Conservation (phyloP, 371 early-diverging fungal species). For the Syncephalis fuscata region DNA sequence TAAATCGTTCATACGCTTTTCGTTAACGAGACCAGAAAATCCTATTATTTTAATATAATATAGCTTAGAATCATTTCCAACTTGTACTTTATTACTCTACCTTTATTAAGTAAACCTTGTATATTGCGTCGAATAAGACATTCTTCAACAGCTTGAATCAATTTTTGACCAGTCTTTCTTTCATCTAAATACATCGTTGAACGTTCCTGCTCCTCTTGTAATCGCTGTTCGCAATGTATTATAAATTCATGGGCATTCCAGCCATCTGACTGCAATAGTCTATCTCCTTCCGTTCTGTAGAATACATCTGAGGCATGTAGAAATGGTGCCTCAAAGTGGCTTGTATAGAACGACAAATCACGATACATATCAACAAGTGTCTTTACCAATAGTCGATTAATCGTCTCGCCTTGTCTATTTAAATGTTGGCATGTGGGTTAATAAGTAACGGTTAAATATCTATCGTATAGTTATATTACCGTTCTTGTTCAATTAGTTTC, state of each 20-base stretch:
- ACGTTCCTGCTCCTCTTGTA: slow-evolving; percentile 48
- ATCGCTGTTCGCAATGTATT: slow-evolving; percentile 36
- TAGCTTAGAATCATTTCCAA: not conserved
- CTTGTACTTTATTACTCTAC: slow-evolving; percentile 11
- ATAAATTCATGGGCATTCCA: slow-evolving; percentile 39
- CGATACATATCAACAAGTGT: slow-evolving; percentile 58
- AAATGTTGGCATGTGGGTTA: slow-evolving; percentile 1
- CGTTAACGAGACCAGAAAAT: slow-evolving; percentile 48
- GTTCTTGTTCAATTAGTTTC: slow-evolving; percentile 31
- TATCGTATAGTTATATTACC: slow-evolving; percentile 14
- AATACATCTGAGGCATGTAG: slow-evolving; percentile 39
- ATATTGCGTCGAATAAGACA: slow-evolving; percentile 43
- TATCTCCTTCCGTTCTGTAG: slow-evolving; percentile 45
- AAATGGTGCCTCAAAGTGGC: slow-evolving; percentile 47
- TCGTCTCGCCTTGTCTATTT: slow-evolving; percentile 26
- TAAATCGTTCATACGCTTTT: slow-evolving; percentile 33
- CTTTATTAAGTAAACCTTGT: slow-evolving; percentile 39
- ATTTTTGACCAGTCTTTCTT: slow-evolving; percentile 32
- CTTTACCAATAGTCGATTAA: slow-evolving; percentile 33
- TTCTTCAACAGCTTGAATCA: slow-evolving; percentile 35
- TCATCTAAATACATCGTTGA: slow-evolving; percentile 44
- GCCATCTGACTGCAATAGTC: slow-evolving; percentile 18
- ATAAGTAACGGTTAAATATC: slow-evolving; percentile 1
- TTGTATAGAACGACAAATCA: slow-evolving; percentile 53
- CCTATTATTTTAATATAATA: slow-evolving; percentile 17